Evolutionary conservation across 148 eudicot species (phyloP).

Genomic region (Vaccinium macrocarpon): DNA sequence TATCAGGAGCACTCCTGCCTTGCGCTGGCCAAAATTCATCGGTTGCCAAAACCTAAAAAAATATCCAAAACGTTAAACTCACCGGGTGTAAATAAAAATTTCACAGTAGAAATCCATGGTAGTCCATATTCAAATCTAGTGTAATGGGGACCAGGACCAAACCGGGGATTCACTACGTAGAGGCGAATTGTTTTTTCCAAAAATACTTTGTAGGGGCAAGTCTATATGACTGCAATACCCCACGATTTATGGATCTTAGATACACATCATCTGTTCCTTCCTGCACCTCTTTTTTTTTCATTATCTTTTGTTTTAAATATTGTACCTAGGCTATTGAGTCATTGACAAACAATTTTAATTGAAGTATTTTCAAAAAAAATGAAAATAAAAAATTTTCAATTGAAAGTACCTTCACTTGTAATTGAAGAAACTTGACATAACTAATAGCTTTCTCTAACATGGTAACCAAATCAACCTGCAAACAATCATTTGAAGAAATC

Average conservation of each 20-base stretch:
- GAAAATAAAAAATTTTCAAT: no score
- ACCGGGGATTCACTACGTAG: no score
- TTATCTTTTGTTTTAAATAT: neutral
- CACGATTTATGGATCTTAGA: neutral
- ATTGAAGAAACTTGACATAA: constrained; percentile 90
- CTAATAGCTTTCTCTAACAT: constrained; percentile 95
- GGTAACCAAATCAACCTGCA: constrained; percentile 94
- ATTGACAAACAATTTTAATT: no score
- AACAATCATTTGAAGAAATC: neutral
- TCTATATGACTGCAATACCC: no score
- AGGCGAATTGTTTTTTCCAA: no score
- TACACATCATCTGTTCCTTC: neutral
- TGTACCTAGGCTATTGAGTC: neutral
- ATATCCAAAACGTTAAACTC: neutral
- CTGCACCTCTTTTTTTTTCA: neutral
- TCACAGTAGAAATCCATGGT: neutral
- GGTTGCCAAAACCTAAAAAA: constrained; percentile 74
- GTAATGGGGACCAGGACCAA: neutral
- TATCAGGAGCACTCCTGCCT: constrained; percentile 80
- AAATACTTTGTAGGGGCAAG: no score
- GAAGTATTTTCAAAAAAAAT: no score
- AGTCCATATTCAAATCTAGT: neutral
- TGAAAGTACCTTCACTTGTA: constrained; percentile 79
- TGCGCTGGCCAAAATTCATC: constrained; percentile 95
- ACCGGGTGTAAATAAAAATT: no score